A percentile compares a stretch with the other conserved stretches of the same genome.
Evolutionary conservation across 2,329 filamentous ascomycete genomes (phyloP).

Genomic region (Calonectria pseudoturangicola): DNA sequence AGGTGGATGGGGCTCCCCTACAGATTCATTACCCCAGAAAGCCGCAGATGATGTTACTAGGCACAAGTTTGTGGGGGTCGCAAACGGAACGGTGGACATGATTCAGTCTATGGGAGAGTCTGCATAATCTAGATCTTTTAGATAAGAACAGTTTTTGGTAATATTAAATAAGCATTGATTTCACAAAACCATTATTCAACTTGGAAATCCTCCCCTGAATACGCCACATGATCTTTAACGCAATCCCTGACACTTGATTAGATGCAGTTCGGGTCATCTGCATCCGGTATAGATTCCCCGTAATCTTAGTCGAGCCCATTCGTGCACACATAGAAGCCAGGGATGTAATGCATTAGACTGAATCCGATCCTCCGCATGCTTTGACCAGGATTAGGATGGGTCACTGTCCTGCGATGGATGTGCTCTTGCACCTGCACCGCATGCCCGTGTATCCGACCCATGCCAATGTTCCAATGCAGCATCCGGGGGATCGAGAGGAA

Average conservation of each 20-base stretch:
- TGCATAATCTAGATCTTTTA: conserved; percentile 19
- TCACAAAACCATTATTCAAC: not conserved
- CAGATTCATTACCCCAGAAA: not conserved
- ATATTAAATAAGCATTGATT: not conserved
- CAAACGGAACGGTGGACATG: conserved; percentile 39
- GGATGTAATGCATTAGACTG: not conserved
- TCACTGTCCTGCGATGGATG: not conserved
- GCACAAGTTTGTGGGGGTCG: conserved; percentile 35
- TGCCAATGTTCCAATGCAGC: not conserved
- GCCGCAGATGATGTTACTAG: not conserved
- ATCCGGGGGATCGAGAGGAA: conserved; percentile 9
- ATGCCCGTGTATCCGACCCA: not conserved
- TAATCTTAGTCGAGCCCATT: not conserved
- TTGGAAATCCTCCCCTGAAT: not conserved
- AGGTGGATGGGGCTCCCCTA: conserved; percentile 35
- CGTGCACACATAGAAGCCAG: not conserved
- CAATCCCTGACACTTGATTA: conserved; percentile 5
- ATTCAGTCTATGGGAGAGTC: conserved; percentile 41
- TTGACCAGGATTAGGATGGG: not conserved
- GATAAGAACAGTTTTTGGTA: not conserved
- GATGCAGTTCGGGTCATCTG: not conserved
- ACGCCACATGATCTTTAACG: not conserved
- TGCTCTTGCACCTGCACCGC: conserved; percentile 10
- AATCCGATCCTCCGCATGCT: not conserved
- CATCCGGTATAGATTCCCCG: too few relatives aligned